Conservation (phyloP, 768 basidiomycete species). For the Mycena galericulata region DNA sequence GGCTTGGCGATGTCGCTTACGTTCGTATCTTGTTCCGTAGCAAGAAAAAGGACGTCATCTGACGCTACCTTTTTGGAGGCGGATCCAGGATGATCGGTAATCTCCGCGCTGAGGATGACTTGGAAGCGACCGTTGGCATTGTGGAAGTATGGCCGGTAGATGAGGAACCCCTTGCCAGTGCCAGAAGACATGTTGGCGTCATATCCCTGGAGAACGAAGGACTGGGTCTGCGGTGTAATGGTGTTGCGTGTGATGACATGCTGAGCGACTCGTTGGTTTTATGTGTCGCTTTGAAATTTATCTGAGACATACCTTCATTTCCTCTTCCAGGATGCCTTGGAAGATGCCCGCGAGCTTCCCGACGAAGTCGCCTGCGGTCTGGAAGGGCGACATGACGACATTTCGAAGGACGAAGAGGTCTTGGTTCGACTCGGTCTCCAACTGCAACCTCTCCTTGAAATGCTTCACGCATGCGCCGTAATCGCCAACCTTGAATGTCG, state of each 20-base stretch:
- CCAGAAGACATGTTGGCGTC: conserved; percentile 32
- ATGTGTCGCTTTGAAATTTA: conserved; percentile 12
- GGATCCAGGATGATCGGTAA: conserved; percentile 42
- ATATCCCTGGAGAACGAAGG: conserved; percentile 51
- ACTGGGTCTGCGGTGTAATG: conserved; percentile 46
- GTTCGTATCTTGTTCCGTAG: conserved; percentile 10
- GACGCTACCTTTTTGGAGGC: conserved; percentile 35
- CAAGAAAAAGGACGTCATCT: conserved; percentile 34
- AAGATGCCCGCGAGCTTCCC: conserved; percentile 49
- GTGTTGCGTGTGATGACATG: conserved; percentile 46
- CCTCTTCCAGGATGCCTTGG: conserved; percentile 47
- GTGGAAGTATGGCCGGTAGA: conserved; percentile 51
- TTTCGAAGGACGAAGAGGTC: conserved; percentile 52
- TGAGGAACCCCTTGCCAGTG: conserved; percentile 46
- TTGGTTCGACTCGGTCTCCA: conserved; percentile 39
- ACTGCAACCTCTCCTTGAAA: conserved; percentile 53
- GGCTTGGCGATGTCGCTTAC: conserved; percentile 15
- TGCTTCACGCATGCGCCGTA: conserved; percentile 49
- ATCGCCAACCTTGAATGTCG: conserved; percentile 44
- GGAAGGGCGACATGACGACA: conserved; percentile 58
- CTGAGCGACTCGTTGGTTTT: conserved; percentile 27
- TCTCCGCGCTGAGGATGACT: conserved; percentile 42
- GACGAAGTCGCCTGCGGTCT: conserved; percentile 43
- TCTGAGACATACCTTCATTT: conserved; percentile 45
- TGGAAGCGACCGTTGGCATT: conserved; percentile 51